Evolutionary conservation across 768 basidiomycete species (phyloP).

Genomic region (Phanerodontia chrysosporium): DNA sequence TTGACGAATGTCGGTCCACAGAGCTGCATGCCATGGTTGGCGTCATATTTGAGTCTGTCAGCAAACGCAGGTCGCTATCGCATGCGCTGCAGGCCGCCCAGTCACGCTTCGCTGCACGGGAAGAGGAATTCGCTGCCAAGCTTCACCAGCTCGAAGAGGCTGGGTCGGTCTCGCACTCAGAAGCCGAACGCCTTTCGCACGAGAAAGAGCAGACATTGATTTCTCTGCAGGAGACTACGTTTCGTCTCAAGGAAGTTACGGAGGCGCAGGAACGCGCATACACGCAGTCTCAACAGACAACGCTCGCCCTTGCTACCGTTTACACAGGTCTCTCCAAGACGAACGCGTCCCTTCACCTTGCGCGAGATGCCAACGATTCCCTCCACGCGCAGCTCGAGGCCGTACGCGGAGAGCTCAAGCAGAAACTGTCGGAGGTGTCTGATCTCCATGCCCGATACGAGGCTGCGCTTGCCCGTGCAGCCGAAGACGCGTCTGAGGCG

Average conservation of each 20-base stretch:
- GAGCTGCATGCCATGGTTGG: slow-evolving; percentile 24
- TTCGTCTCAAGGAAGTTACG: not conserved
- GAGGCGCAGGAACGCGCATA: not conserved
- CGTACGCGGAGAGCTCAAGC: slow-evolving; percentile 15
- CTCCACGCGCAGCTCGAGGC: slow-evolving; percentile 9
- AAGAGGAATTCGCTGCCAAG: slow-evolving; percentile 4
- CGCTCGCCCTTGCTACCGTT: slow-evolving; percentile 10
- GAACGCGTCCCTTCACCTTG: slow-evolving; percentile 1
- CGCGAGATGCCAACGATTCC: not conserved
- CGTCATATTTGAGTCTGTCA: slow-evolving; percentile 16
- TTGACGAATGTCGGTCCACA: slow-evolving; percentile 21
- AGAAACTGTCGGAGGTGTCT: slow-evolving; percentile 16
- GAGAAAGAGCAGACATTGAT: not conserved
- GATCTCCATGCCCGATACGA: slow-evolving; percentile 10
- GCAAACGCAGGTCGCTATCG: slow-evolving; percentile 3
- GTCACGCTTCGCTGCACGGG: not conserved
- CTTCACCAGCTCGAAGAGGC: slow-evolving; percentile 14
- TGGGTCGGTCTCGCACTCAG: not conserved
- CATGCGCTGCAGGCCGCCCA: not conserved
- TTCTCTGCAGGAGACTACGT: not conserved
- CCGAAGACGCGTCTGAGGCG: slow-evolving; percentile 6
- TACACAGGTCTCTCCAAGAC: slow-evolving; percentile 1
- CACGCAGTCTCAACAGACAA: slow-evolving; percentile 5
- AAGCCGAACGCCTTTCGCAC: not conserved
- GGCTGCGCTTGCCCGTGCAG: slow-evolving; percentile 11